phyloP scores from a whole-genome alignment of 2,329 filamentous ascomycete species.

The Colletotrichum falcatum region DNA sequence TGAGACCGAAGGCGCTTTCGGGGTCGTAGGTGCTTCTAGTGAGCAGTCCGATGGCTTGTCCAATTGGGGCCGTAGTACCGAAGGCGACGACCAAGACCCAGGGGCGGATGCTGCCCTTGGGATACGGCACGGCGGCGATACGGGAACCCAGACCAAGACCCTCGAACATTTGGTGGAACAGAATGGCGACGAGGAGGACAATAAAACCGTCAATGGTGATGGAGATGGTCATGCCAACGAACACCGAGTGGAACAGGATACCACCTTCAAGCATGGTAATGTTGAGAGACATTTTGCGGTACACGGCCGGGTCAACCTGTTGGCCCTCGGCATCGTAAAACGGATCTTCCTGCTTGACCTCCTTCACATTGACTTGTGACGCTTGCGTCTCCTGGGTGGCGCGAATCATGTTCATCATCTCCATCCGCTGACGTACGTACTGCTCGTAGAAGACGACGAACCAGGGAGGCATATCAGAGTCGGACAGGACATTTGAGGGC shows the following conservation, averaged over 20 bases:
- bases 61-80: slow-evolving; percentile 81
- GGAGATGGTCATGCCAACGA: slow-evolving; percentile 79
- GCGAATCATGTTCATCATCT: slow-evolving; percentile 67
- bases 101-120: slow-evolving; percentile 66
- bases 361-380: slow-evolving; percentile 47
- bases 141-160: slow-evolving; percentile 78
- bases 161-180: slow-evolving; percentile 78
- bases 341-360: slow-evolving; percentile 46
- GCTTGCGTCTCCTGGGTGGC: slow-evolving; percentile 49
- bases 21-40: slow-evolving; percentile 71
- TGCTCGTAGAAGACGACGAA: slow-evolving; percentile 74
- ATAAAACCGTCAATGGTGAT: slow-evolving; percentile 76
- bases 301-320: slow-evolving; percentile 57
- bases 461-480: slow-evolving; percentile 69
- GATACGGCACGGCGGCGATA: slow-evolving; percentile 75
- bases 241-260: slow-evolving; percentile 83
- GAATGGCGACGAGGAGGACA: slow-evolving; percentile 75
- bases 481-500: slow-evolving; percentile 46
- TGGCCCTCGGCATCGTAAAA: slow-evolving; percentile 60
- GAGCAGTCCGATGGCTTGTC: slow-evolving; percentile 76
- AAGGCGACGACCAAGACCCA: slow-evolving; percentile 73
- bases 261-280: slow-evolving; percentile 81
- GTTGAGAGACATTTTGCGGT: slow-evolving; percentile 76
- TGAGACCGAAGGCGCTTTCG: slow-evolving; percentile 71
- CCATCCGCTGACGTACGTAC: slow-evolving; percentile 70